These are phyloP conservation scores for Falciphora oryzae DNA, from an alignment of 2,329 filamentous ascomycete genomes.

Conservation along the genomic window DNA sequence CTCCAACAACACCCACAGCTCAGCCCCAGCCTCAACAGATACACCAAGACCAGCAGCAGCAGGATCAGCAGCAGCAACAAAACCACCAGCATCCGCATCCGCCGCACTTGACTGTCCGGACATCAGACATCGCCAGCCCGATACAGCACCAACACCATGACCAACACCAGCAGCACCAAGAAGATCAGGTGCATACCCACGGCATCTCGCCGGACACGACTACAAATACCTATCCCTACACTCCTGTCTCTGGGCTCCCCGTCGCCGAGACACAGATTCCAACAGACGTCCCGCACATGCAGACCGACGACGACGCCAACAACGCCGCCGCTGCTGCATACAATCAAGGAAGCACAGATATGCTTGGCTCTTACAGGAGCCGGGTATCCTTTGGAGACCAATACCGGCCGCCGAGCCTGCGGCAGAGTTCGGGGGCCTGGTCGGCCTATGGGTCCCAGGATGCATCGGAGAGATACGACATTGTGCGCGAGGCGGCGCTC, in stretches of 20 bases:
- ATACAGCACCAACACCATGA: constrained; percentile 20
- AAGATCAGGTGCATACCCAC: constrained; percentile 6
- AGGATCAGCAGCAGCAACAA: constrained; percentile 1
- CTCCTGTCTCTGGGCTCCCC: constrained; percentile 40
- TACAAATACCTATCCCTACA: constrained; percentile 53
- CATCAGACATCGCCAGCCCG: constrained; percentile 26
- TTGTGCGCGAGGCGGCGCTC: constrained; percentile 3
- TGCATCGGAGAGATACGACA: constrained; percentile 7
- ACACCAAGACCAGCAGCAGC: constrained; percentile 3
- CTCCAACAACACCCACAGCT: neutral
- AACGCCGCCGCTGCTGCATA: constrained; percentile 26
- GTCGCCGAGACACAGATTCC: constrained; percentile 27
- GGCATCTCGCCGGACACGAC: constrained; percentile 30
- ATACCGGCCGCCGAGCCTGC: constrained; percentile 33
- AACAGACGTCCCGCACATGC: constrained; percentile 26
- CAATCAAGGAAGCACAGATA: constrained; percentile 38
- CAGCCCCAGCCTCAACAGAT: constrained; percentile 6
- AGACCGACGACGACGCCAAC: constrained; percentile 25
- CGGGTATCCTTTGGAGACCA: constrained; percentile 42
- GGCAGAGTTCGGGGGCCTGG: constrained; percentile 36
- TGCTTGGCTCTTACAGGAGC: constrained; percentile 51
- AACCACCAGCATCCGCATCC: constrained; percentile 13
- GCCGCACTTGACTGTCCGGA: constrained; percentile 27
- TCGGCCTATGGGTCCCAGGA: constrained; percentile 31
- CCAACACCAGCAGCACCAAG: constrained; percentile 6